A percentile compares a stretch with the other conserved stretches of the same genome.
Evolutionary conservation across 768 basidiomycete genomes (phyloP).

Genomic region (Mrakia blollopis): DNA sequence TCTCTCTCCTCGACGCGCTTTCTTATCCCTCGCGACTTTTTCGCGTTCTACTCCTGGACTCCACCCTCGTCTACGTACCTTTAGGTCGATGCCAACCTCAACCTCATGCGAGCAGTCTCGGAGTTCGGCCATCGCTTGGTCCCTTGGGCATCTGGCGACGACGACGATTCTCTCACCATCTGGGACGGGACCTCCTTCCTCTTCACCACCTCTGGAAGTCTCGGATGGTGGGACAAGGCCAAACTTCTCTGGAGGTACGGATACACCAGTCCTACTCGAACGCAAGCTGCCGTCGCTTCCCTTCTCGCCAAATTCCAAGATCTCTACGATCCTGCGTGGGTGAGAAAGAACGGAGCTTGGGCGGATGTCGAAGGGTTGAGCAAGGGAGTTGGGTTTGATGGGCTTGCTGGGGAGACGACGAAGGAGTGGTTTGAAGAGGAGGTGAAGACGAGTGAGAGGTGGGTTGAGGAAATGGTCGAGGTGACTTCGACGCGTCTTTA

Average conservation of each 20-base stretch:
- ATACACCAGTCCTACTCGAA: constrained; percentile 55
- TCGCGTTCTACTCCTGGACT: too few relatives aligned
- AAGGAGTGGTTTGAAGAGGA: constrained; percentile 54
- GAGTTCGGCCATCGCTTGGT: constrained; percentile 67
- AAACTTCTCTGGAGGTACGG: constrained; percentile 78
- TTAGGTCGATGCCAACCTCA: constrained; percentile 56
- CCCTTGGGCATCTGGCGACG: constrained; percentile 45
- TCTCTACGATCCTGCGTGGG: constrained; percentile 49
- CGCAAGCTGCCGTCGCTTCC: constrained; percentile 51
- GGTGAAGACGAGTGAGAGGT: constrained; percentile 57
- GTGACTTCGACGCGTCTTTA: too few relatives aligned
- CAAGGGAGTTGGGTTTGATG: constrained; percentile 36
- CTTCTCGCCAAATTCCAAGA: constrained; percentile 49
- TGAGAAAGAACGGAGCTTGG: constrained; percentile 34
- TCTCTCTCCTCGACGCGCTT: background rate
- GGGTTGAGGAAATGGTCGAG: constrained; percentile 68
- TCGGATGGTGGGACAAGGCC: constrained; percentile 64
- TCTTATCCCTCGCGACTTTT: background rate
- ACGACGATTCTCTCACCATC: constrained; percentile 51
- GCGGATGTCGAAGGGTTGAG: constrained; percentile 37
- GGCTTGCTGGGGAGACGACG: constrained; percentile 50
- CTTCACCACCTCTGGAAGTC: constrained; percentile 36
- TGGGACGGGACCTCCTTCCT: constrained; percentile 79
- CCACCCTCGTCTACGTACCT: background rate
- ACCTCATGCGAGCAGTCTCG: constrained; percentile 65